Evolutionary conservation across 345 rosid genomes (phyloP), one percentile per base, ranked within the genome.

Genomic region (Euphorbia pulcherrima): DNA sequence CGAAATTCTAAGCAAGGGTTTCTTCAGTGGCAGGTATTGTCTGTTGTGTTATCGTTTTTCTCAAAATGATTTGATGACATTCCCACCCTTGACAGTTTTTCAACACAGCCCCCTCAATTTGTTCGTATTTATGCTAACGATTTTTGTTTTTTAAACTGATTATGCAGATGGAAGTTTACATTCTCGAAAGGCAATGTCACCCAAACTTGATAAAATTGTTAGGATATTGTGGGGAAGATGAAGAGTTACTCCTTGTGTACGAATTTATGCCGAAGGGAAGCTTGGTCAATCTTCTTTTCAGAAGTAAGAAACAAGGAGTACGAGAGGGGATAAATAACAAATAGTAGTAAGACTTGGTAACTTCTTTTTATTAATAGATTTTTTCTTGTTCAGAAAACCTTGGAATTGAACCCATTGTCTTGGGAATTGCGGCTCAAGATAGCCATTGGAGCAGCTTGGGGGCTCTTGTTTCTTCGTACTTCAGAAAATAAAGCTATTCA

Each of bases 201-300:
- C 94, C 92, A 8, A 90, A 90, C 67, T 70, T 92, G 61, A 96
- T 93, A n/a, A 86, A 71, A 79, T 56, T 93, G 62, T 39, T 93
- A 68, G 98, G 98, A 37, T 90, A 75, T 62, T 93, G 98, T 71
- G 82, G 81, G 86, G 96, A 93, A 62, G 94, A 87, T 51, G 76
- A 71, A 40, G 92, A 85, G 75, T 83, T 88, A 48, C 86, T 87
- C 3, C 87, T 92, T 44, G 96, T 93, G 59, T 93, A 87, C n/a
- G 97, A 90, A 77, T 93, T 85, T 73, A 71, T 90, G 92, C 85
- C 82, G 8, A 90, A 75, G 70, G 97, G 97, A 72, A 86, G 90
- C 77, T 79, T 93, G 65, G 96, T 88, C 57, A 87, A 75, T 67
- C 98, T 90, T 77, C 87, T 93, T 41, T 41, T 41, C 14, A 44